Evolutionary conservation across 495 filamentous ascomycete species (phyloP).

Genomic region (Penicillium silybi): DNA sequence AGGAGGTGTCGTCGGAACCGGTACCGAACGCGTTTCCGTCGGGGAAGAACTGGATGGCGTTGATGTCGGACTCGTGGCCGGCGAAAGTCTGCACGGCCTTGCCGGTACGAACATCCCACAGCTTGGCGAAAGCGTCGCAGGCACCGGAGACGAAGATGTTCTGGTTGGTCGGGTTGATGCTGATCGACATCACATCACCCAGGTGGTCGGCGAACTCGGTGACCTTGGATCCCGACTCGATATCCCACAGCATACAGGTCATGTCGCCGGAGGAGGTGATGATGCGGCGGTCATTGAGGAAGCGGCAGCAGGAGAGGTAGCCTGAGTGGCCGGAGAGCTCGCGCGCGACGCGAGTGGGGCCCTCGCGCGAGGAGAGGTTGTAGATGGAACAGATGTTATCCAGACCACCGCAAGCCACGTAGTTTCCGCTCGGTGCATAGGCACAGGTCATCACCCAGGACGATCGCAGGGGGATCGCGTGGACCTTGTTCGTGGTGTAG

Average conservation of each 20-base stretch:
- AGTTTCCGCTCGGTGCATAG: constrained; percentile 97
- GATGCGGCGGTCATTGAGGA: constrained; percentile 97
- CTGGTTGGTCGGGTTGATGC: constrained; percentile 98
- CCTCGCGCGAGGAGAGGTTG: constrained; percentile 94
- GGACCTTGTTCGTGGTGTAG: constrained; percentile 99
- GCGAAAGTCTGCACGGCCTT: constrained; percentile 98
- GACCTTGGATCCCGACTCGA: constrained; percentile 94
- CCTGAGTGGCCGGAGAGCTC: constrained; percentile 96
- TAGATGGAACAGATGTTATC: constrained; percentile 99
- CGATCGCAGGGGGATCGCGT: constrained; percentile 96
- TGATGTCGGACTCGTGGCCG: constrained; percentile 98
- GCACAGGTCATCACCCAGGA: constrained; percentile 99
- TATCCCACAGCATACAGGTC: constrained; percentile 99
- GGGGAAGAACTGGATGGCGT: constrained; percentile 98
- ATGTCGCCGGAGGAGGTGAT: constrained; percentile 98
- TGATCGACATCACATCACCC: constrained; percentile 99
- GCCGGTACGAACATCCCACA: constrained; percentile 98
- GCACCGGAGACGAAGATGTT: constrained; percentile 95
- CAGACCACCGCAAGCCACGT: constrained; percentile 94
- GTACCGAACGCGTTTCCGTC: constrained; percentile 98
- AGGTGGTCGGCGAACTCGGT: constrained; percentile 98
- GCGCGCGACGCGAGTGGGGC: constrained; percentile 91
- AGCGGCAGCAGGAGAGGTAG: constrained; percentile 96
- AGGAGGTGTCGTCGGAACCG: constrained; percentile 95
- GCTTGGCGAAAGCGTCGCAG: constrained; percentile 96